Base-by-base conservation (phyloP, 2,329 filamentous ascomycete species). In the Pseudonectria buxi region DNA sequence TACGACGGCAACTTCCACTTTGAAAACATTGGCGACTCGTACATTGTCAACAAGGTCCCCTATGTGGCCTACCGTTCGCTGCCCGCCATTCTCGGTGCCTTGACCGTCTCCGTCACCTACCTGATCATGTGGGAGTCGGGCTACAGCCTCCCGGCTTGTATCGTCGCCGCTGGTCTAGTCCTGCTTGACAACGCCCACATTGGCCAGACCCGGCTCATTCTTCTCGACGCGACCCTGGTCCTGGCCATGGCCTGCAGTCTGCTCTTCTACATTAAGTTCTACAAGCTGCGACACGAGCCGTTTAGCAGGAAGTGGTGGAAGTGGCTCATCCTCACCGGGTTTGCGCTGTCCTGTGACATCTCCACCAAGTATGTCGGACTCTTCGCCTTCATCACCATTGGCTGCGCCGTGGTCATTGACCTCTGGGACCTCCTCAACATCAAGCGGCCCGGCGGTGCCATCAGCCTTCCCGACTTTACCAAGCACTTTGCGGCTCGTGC, bases 121-220 rank as follows among this genome's bases (percentile, higher is more conserved):
- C 68, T 94, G 59, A 98, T 95, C 63, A 98, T 98, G 92, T 98
- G 92, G 92, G 92, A 98, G 66, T 96, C 92, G 32, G 92, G 89
- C 45, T 98, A 98, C 67, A 95, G 87, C 46, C 72, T 98, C 28
- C 92, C 92, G 10, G 92, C 92, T 38, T 94, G 86, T 59, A 70
- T 96, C 36, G 72, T 95, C 38, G 87, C 92, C 6, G 78, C 92
- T 26, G 80, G 85, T 18, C 71, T 98, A 25, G 74, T 98, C 45
- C 81, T 98, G 28, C 86, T 98, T 54, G 92, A 98, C 68, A 98
- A 98, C 56, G 92, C 90, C 39, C 92, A 98, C 62, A 87, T 98
- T 62, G 90, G 87, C 41, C 92, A 98, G 71, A 95, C 92, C 15
- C 80, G 92, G 24, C 69, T 98, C 57, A 98, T 98, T 51, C 76